Conservation (phyloP, 179 eudicot genomes). For the Beta corolliflora region DNA sequence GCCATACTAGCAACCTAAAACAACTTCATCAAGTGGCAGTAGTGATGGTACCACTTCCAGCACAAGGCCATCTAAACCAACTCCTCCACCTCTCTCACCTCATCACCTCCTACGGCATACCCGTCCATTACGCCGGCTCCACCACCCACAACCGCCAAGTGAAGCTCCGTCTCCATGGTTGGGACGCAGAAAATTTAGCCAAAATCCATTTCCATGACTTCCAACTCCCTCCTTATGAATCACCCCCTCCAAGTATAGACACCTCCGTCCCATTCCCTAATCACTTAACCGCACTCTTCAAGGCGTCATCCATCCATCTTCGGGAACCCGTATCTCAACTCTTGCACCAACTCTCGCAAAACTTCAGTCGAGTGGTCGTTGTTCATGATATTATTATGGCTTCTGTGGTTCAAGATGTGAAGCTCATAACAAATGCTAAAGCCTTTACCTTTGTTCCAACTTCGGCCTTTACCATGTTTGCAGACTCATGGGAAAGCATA, state of each 20-base stretch:
- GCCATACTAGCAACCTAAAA: background rate
- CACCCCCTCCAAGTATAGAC: constrained; percentile 33
- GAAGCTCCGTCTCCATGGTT: constrained; percentile 33
- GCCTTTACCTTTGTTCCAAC: constrained; percentile 37
- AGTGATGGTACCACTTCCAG: constrained; percentile 37
- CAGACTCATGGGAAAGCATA: constrained; percentile 19
- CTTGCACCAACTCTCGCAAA: constrained; percentile 8
- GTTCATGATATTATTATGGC: constrained; percentile 47
- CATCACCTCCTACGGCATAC: constrained; percentile 29
- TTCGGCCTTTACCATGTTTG: constrained; percentile 36
- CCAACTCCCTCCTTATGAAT: constrained; percentile 22
- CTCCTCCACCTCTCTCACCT: constrained; percentile 39
- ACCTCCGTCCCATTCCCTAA: constrained; percentile 32
- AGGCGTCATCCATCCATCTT: constrained; percentile 34
- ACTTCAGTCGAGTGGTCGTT: constrained; percentile 31
- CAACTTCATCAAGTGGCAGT: constrained; percentile 16
- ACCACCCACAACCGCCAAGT: constrained; percentile 32
- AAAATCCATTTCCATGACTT: constrained; percentile 43
- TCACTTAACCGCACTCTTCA: constrained; percentile 41
- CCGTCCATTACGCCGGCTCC: constrained; percentile 24
- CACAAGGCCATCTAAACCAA: constrained; percentile 47
- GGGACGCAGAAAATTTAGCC: constrained; percentile 8
- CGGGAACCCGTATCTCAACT: constrained; percentile 37
- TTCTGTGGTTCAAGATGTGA: constrained; percentile 45
- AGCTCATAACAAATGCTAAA: constrained; percentile 35